Evolutionary conservation across 2,329 filamentous ascomycete genomes (phyloP).

Genomic region (Gaeumannomyces sp.): DNA sequence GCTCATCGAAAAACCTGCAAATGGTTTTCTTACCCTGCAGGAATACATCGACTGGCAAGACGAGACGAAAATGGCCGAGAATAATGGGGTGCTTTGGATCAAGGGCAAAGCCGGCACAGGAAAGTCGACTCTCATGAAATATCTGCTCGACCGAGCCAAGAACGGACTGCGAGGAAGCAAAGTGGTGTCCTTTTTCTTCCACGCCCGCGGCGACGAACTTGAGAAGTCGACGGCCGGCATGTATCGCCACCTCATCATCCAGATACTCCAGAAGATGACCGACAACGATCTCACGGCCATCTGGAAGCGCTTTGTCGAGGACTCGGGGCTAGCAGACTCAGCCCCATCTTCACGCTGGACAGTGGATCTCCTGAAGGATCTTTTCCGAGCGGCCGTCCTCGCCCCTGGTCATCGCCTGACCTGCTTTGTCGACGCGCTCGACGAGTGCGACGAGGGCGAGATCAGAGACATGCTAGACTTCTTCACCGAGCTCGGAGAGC

Average conservation of each 20-base stretch:
- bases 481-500: slow-evolving; percentile 31
- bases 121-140: slow-evolving; percentile 30
- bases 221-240: slow-evolving; percentile 39
- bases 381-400: slow-evolving; percentile 15
- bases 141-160: slow-evolving; percentile 17
- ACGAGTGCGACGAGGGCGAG: slow-evolving; percentile 40
- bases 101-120: slow-evolving; percentile 35
- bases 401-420: slow-evolving; percentile 11
- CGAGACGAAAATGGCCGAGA: slow-evolving; percentile 17
- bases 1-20: slow-evolving; percentile 3
- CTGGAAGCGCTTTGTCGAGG: slow-evolving; percentile 17
- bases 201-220: slow-evolving; percentile 33
- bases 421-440: slow-evolving; percentile 36
- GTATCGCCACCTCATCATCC: slow-evolving; percentile 40
- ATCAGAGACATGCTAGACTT: slow-evolving; percentile 36
- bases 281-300: slow-evolving; percentile 21
- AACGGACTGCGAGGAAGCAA: slow-evolving; percentile 6
- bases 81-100: slow-evolving; percentile 37
- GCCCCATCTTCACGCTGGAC: slow-evolving; percentile 10
- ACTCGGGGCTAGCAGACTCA: neutral
- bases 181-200: slow-evolving; percentile 39
- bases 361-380: slow-evolving; percentile 9
- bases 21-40: neutral
- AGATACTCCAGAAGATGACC: slow-evolving; percentile 30
- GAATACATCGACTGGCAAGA: slow-evolving; percentile 28